Base-by-base conservation (phyloP, 192 early-diverging fungal species). In the Backusella mclennaniae region DNA sequence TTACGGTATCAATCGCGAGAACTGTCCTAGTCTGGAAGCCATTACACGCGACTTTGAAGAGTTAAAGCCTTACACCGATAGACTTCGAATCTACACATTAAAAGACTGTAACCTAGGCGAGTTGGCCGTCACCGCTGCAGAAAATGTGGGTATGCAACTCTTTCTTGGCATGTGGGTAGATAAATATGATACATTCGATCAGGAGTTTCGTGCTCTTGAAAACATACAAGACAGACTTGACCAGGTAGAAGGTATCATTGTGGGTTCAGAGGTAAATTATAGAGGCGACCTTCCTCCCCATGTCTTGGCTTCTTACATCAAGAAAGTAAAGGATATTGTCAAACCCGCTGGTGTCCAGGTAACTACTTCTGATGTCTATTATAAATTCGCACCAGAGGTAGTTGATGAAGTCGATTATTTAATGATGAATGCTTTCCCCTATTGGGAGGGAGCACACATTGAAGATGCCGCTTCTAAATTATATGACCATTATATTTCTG, bases 111-210 rank as follows among this genome's bases (percentile, higher is more conserved):
- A 91, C 67, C 78, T 87, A 79, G 90, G 89, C 59, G 41, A 66
- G 38, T 73, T 87, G 9, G 79, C 88, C 1, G 67, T 91, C 36
- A 83, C 85, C 23, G 90, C 90, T 1, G 83, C 77, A 79, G 81
- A 85, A 85, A 59, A 73, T 66, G 73, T 86, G 73, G 71, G 85
- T 75, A 80, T 91, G 80, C 81, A 83, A 78, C 68, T 89, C 1
- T 83, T 84, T 72, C 83, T 91, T 2, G 90, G 90, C 29, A 76
- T 91, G 82, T 91, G 90, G 90, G 79, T 91, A 39, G 83, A 75
- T 84, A 21, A 81, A 74, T 80, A 83, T 12, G 74, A 71, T 19
- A 82, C 84, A 4, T 89, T 84, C 75, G 68, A 87, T 15, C 72
- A 63, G 4, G 88, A 91, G 44, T 77, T 71, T 56, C 59, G 72